Evolutionary conservation across 768 basidiomycete genomes (phyloP), one percentile per base, ranked within the genome.

Genomic region (Austroboletus eburneus): DNA sequence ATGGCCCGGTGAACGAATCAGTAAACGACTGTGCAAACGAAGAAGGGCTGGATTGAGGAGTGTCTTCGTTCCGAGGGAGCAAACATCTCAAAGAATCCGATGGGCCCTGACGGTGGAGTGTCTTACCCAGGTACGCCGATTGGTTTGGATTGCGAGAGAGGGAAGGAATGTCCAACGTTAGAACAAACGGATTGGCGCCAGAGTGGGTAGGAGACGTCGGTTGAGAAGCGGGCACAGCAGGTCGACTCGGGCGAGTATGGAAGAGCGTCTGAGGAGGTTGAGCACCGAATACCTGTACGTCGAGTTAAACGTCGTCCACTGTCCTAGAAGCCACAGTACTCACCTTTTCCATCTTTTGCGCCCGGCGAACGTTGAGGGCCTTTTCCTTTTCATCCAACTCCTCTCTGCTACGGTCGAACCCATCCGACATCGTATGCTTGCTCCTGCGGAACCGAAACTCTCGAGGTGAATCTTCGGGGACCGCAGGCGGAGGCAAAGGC

Each of bases 311-410:
- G 20, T 20, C 25, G 23, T 38, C 23, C 18, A 23, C 42, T 5
- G 9, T 21, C 21, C 22, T 12, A 29, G 29, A 33, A 23, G 37
- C 5, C 3, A 39, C 18, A 16, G 9, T 33, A 25, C 74, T 24
- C 45, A 86, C 89, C 80, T 86, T 85, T 67, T 91, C 87, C 87
- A 92, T 91, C 68, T 91, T 92, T 59, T 83, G 74, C 32, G 87
- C 88, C 42, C 90, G 70, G 40, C 81, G 75, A 38, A 92, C 87
- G 57, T 86, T 87, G 58, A 85, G 77, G 13, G 85, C 83, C 69
- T 88, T 89, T 61, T 91, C 87, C 52, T 69, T 73, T 23, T 79
- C 80, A 56, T 81, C 75, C 39, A 91, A 72, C 48, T 87, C 83
- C 60, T 81, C 84, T 64, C 78, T 85, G 35, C 81, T 63, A 25